Base-by-base conservation (phyloP, 1,284 basidiomycete genomes). In the Cutaneotrichosporon mucoides region DNA sequence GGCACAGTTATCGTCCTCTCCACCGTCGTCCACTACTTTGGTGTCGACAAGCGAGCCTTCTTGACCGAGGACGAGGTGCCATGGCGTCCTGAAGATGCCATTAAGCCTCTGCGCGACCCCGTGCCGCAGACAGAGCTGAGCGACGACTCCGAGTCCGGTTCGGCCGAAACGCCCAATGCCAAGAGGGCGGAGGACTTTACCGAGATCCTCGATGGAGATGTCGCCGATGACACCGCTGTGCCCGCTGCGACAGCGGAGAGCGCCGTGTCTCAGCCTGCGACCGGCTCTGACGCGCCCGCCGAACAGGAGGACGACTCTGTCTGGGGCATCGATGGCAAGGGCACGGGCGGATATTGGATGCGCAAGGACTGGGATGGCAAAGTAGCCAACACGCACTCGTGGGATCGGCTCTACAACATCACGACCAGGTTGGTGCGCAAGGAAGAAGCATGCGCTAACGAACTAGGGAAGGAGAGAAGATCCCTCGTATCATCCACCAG, bases 401-500 rank as follows among this genome's bases (percentile, higher is more conserved):
- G 76, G 75, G 65, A 71, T 1, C 59, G 72, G 41, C 62, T 78
- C 34, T 70, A 67, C 62, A 75, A 76, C 49, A 69, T 78, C 13
- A 69, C 72, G 1, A 63, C 66, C 6, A 59, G 62, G 75, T 76
- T 24, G 24, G 24, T 24, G 24, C 24, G 24, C 24, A 24, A 24
- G 24, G 24, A 24, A 24, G 24, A 24, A 24, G 24, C 24, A 24
- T 24, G 24, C 24, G 24, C 55, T 57, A 46, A 57, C 49, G 8
- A 7, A 8, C 44, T 33, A 63, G 59, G 41, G 41, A 55, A 9
- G 79, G 84, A 48, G 87, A 92, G 71, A 85, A 83, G 67, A 88
- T 98, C 45, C 95, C 95, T 2, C 85, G 92, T 53, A 91, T 99
- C 68, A 86, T 99, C 56, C 95, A 99, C 79, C 95, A 98, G 83